phyloP scores from a whole-genome alignment of 208 protist genomes.

The Trypanosoma melophagium region DNA sequence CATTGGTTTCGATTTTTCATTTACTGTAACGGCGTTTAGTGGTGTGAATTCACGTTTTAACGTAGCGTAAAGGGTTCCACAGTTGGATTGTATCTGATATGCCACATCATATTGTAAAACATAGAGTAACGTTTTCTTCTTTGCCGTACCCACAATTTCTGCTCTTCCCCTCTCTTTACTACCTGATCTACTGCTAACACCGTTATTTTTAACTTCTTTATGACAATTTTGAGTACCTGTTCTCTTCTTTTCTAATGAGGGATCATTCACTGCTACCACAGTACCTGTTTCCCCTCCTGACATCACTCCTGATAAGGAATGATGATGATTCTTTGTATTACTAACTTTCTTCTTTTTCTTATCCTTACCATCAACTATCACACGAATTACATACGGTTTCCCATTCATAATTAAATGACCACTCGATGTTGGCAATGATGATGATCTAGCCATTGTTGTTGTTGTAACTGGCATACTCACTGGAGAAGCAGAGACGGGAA shows the following conservation, averaged over 20 bases:
- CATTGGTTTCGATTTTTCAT: constrained; percentile 24
- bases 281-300: not conserved
- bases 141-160: constrained; percentile 21
- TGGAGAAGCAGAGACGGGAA: not conserved
- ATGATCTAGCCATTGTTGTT: not conserved
- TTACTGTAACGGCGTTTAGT: constrained; percentile 41
- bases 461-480: constrained; percentile 1
- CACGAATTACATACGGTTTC: constrained; percentile 85
- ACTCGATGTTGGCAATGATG: not conserved
- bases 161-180: not conserved
- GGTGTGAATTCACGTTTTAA: constrained; percentile 62
- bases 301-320: too few species aligned
- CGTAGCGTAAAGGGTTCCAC: constrained; percentile 53
- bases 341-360: constrained; percentile 1
- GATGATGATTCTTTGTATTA: not conserved
- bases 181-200: too few species aligned
- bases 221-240: not conserved
- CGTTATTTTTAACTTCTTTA: too few species aligned
- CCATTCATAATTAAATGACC: constrained; percentile 16
- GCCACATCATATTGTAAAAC: constrained; percentile 78
- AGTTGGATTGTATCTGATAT: constrained; percentile 83
- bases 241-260: not conserved
- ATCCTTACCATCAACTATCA: constrained; percentile 52
- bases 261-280: not conserved
- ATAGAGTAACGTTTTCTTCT: constrained; percentile 60